Conservation (phyloP, 1,284 basidiomycete species). For the Ceratobasidium theobromae region DNA sequence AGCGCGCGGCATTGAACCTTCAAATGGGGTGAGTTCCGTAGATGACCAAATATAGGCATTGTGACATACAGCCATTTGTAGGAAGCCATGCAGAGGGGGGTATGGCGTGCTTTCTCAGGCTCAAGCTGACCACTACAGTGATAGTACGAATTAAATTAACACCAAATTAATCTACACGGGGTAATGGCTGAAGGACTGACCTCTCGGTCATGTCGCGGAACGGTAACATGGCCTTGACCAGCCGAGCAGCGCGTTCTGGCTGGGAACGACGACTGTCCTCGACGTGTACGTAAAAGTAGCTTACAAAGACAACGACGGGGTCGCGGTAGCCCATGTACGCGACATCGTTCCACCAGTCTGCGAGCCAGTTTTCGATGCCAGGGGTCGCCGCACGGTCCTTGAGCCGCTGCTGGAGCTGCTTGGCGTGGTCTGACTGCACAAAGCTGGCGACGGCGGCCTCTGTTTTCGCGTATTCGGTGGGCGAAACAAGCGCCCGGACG, state of each 20-base stretch:
- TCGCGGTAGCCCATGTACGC: constrained; percentile 88
- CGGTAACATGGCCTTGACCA: constrained; percentile 80
- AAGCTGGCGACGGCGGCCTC: constrained; percentile 68
- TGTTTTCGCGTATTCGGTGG: constrained; percentile 62
- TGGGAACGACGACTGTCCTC: constrained; percentile 61
- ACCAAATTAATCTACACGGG: background rate
- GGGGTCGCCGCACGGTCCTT: constrained; percentile 70
- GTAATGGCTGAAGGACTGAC: constrained; percentile 48
- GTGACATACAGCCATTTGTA: constrained; percentile 83
- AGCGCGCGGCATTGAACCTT: constrained; percentile 87
- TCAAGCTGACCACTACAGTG: constrained; percentile 69
- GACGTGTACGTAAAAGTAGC: constrained; percentile 92
- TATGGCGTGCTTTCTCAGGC: constrained; percentile 83
- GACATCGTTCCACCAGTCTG: constrained; percentile 96
- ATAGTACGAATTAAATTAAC: constrained; percentile 1
- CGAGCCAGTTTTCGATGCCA: constrained; percentile 73
- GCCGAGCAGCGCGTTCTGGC: constrained; percentile 70
- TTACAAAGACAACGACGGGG: constrained; percentile 90
- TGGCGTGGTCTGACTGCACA: constrained; percentile 65
- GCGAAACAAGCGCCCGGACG: constrained; percentile 71
- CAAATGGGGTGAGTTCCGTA: background rate
- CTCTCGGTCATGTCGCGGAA: constrained; percentile 82
- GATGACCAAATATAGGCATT: background rate
- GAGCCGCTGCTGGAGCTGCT: constrained; percentile 79
- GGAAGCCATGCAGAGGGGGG: constrained; percentile 90